These are phyloP conservation scores for Dictyophora rubrovolvata DNA, from an alignment of 768 basidiomycete species.

Conservation along the genomic window DNA sequence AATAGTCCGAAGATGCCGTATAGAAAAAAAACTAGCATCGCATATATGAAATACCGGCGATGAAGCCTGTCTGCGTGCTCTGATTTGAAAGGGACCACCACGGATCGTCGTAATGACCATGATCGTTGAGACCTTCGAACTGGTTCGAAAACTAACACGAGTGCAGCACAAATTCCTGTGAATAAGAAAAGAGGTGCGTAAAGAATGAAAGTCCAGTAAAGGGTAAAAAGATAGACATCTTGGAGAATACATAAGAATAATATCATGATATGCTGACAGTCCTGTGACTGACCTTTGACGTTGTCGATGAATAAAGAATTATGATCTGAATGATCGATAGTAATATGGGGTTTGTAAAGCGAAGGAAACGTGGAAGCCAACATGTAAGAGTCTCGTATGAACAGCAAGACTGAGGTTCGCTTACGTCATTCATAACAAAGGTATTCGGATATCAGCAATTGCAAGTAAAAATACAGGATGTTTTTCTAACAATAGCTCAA, in stretches of 20 bases:
- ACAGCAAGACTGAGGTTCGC: background rate
- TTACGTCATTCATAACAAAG: background rate
- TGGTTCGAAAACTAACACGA: background rate
- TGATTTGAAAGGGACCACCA: background rate
- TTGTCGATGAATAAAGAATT: background rate
- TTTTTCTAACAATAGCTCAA: background rate
- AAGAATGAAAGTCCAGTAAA: conserved; percentile 8
- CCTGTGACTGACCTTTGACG: background rate
- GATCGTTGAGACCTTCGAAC: background rate
- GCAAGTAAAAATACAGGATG: background rate
- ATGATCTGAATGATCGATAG: background rate
- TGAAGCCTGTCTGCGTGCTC: background rate
- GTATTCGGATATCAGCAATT: no score
- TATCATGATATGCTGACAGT: background rate
- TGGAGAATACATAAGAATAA: background rate
- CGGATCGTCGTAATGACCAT: background rate
- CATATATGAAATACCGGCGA: background rate
- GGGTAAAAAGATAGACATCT: conserved; percentile 6
- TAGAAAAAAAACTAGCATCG: background rate
- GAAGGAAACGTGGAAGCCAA: conserved; percentile 1
- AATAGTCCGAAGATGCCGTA: background rate
- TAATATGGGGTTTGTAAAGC: conserved; percentile 3
- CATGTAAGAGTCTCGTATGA: background rate
- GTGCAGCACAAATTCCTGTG: conserved; percentile 2
- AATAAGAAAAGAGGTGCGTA: conserved; percentile 1